A percentile compares a stretch with the other conserved stretches of the same genome.
These are phyloP conservation scores for Astrocystis sublimbata DNA, from an alignment of 495 filamentous ascomycete species.

Conservation along the genomic window DNA sequence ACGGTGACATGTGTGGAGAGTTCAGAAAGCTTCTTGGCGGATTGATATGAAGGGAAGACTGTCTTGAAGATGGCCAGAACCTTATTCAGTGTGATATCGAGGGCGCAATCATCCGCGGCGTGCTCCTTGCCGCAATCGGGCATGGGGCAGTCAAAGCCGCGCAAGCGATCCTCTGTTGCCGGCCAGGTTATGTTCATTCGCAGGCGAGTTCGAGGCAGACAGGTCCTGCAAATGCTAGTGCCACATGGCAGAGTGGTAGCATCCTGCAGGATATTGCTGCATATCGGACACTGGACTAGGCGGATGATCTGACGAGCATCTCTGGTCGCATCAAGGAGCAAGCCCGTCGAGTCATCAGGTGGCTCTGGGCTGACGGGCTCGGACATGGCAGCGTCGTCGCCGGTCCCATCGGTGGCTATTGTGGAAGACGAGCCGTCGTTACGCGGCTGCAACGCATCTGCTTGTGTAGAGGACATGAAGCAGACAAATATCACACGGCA, in stretches of 20 bases:
- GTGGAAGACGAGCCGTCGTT: constrained; percentile 3
- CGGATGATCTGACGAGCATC: constrained; percentile 59
- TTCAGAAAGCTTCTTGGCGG: constrained; percentile 23
- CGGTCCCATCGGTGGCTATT: constrained; percentile 13
- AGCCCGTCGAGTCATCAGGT: constrained; percentile 16
- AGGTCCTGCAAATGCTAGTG: constrained; percentile 70
- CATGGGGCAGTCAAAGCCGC: constrained; percentile 74
- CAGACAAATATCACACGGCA: not conserved
- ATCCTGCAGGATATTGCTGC: constrained; percentile 64
- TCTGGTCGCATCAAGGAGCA: constrained; percentile 24
- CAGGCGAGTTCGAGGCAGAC: constrained; percentile 64
- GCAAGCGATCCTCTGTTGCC: constrained; percentile 58
- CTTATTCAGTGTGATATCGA: constrained; percentile 74
- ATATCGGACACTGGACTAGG: constrained; percentile 72
- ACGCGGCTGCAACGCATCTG: constrained; percentile 16
- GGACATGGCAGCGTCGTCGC: constrained; percentile 11
- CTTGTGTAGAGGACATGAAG: constrained; percentile 31
- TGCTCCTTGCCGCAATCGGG: constrained; percentile 67
- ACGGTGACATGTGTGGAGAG: constrained; percentile 42
- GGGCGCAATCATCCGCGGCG: constrained; percentile 69
- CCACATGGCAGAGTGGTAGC: constrained; percentile 85
- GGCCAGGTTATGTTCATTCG: constrained; percentile 76
- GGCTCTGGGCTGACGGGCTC: constrained; percentile 16
- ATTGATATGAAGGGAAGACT: constrained; percentile 39
- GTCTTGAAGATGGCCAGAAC: constrained; percentile 56